Percentiles rank a stretch among this genome's conserved stretches.
These are phyloP conservation scores for Colletotrichum chlorophyti DNA, from an alignment of 2,329 filamentous ascomycete genomes.

Conservation along the genomic window DNA sequence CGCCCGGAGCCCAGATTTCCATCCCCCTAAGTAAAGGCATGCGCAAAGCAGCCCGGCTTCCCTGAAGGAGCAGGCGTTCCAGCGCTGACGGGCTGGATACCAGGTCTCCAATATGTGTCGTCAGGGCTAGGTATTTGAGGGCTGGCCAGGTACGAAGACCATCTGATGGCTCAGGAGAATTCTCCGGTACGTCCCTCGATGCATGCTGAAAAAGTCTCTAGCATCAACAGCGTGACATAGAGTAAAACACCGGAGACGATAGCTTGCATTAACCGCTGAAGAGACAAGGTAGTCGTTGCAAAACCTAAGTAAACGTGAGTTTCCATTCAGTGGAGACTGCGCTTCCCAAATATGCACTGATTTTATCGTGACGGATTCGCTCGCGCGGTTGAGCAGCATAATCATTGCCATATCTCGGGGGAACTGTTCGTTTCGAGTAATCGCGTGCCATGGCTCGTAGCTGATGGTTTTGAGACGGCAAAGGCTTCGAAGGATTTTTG, in stretches of 20 bases:
- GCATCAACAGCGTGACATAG: not conserved
- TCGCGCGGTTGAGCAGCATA: not conserved
- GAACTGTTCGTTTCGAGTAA: not conserved
- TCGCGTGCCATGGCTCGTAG: not conserved
- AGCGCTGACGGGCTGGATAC: not conserved
- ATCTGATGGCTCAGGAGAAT: not conserved
- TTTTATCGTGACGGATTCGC: not conserved
- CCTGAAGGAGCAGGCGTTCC: not conserved
- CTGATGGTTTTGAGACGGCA: not conserved
- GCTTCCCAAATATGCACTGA: not conserved
- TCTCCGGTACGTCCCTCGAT: not conserved
- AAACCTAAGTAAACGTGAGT: not conserved
- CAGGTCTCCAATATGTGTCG: not conserved
- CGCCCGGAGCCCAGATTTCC: not conserved
- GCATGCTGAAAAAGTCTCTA: not conserved
- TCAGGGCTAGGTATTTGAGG: not conserved
- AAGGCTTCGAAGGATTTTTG: not conserved
- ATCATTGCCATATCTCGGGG: not conserved
- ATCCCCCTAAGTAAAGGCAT: not conserved
- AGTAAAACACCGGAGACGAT: not conserved
- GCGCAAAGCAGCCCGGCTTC: not conserved
- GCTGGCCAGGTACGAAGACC: not conserved
- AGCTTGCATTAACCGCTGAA: not conserved
- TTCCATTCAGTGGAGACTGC: not conserved
- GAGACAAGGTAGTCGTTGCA: not conserved